phyloP scores from a whole-genome alignment of 163 green algal genomes.

The Picocystis sp. region DNA sequence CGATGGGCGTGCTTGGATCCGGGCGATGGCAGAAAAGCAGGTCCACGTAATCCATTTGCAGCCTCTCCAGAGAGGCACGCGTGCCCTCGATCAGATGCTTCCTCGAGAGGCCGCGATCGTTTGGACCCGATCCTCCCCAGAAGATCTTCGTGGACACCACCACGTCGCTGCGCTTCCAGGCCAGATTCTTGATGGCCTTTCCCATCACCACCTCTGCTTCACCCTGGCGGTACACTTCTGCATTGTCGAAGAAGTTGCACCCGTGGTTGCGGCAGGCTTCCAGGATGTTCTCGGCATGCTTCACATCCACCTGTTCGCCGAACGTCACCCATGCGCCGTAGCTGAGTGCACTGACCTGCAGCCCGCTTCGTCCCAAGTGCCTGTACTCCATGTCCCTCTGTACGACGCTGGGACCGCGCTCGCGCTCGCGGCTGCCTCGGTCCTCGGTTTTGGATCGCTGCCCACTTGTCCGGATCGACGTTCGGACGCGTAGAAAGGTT shows the following conservation, averaged over 20 bases:
- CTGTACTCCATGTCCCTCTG: conserved; percentile 45
- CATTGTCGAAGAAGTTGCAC: conserved; percentile 71
- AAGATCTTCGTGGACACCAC: conserved; percentile 47
- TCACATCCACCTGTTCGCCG: conserved; percentile 24
- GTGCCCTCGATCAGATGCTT: conserved; percentile 79
- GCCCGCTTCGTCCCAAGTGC: conserved; percentile 34
- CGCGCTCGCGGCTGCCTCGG: too few species aligned
- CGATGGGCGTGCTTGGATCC: conserved; percentile 54
- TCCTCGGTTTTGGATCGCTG: too few species aligned
- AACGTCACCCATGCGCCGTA: conserved; percentile 57
- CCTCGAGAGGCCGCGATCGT: conserved; percentile 48
- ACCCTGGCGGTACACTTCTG: conserved; percentile 58
- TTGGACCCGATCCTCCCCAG: conserved; percentile 31
- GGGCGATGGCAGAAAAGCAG: conserved; percentile 63
- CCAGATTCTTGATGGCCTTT: conserved; percentile 49
- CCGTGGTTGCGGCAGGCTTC: conserved; percentile 27
- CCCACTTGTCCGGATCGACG: too few species aligned
- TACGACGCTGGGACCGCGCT: conserved; percentile 1
- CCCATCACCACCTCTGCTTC: conserved; percentile 64
- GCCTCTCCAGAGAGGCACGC: conserved; percentile 40
- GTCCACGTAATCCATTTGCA: conserved; percentile 62
- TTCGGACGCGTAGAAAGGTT: too few species aligned
- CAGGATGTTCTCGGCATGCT: conserved; percentile 41
- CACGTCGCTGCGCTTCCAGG: conserved; percentile 38
- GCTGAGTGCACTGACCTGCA: conserved; percentile 42